Conservation (phyloP, 2,329 filamentous ascomycete genomes). For the Chalaropsis ovoidea region DNA sequence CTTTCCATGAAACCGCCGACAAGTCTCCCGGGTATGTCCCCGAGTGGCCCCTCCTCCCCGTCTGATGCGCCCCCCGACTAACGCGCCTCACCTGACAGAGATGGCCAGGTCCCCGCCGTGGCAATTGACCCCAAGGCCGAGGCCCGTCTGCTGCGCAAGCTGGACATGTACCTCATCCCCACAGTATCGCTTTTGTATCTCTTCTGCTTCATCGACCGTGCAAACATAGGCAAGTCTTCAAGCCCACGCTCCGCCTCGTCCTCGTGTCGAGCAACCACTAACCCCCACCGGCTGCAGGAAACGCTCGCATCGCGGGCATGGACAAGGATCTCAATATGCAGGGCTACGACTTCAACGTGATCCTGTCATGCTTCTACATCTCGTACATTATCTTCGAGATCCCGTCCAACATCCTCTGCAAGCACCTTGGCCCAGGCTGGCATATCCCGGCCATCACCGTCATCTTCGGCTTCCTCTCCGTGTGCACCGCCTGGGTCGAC, state of each 20-base stretch:
- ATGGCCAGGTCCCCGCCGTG: constrained; percentile 42
- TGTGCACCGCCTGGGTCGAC: constrained; percentile 56
- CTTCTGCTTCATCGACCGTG: constrained; percentile 66
- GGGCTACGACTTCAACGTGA: constrained; percentile 57
- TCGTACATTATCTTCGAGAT: constrained; percentile 66
- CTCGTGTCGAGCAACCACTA: not conserved
- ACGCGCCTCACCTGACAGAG: constrained; percentile 30
- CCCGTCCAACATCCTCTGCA: constrained; percentile 57
- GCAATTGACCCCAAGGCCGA: constrained; percentile 50
- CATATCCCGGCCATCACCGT: constrained; percentile 55
- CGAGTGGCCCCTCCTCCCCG: too few species aligned
- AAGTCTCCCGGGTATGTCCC: not conserved
- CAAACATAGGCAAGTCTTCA: constrained; percentile 51
- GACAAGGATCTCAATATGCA: constrained; percentile 50
- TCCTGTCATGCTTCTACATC: constrained; percentile 61
- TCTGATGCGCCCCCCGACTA: not conserved
- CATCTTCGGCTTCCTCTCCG: constrained; percentile 52
- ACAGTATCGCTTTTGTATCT: constrained; percentile 57
- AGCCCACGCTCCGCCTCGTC: too few species aligned
- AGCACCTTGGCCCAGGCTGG: constrained; percentile 61
- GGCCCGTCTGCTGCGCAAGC: constrained; percentile 48
- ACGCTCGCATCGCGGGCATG: constrained; percentile 55
- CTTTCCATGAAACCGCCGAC: not conserved
- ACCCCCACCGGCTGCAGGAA: constrained; percentile 39
- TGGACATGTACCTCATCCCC: constrained; percentile 56